Evolutionary conservation across 1,139 yeast species (phyloP).

Genomic region (Zygoascus meyerae): DNA sequence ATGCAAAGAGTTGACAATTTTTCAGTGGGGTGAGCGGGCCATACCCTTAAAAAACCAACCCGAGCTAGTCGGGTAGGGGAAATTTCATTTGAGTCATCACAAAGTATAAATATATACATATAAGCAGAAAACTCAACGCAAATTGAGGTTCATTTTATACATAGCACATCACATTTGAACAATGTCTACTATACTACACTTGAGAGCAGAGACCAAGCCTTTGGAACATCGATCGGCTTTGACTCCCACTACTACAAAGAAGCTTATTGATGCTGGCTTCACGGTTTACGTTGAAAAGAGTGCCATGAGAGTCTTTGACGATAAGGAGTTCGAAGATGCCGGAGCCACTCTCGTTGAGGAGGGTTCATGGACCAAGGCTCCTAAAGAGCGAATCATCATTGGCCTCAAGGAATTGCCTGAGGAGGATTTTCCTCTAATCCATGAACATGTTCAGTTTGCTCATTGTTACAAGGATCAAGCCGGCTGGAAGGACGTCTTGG

Average conservation of each 20-base stretch:
- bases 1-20: too few relatives aligned
- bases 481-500: constrained; percentile 91
- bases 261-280: constrained; percentile 82
- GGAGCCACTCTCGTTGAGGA: constrained; percentile 89
- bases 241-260: constrained; percentile 85
- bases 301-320: constrained; percentile 70
- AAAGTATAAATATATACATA: too few relatives aligned
- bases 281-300: constrained; percentile 82
- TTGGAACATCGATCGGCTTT: constrained; percentile 95
- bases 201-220: constrained; percentile 96
- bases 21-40: too few relatives aligned
- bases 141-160: not conserved
- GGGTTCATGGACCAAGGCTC: constrained; percentile 90
- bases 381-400: constrained; percentile 78
- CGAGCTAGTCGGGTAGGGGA: too few relatives aligned
- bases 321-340: constrained; percentile 63
- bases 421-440: constrained; percentile 86
- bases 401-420: constrained; percentile 97
- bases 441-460: constrained; percentile 96
- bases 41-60: too few relatives aligned
- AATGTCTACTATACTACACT: constrained; percentile 44
- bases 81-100: too few relatives aligned
- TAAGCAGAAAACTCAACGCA: not conserved
- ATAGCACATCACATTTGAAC: not conserved
- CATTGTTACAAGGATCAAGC: constrained; percentile 97